Conservation (phyloP, 148 eudicot genomes). For the Rhododendron williamsianum region DNA sequence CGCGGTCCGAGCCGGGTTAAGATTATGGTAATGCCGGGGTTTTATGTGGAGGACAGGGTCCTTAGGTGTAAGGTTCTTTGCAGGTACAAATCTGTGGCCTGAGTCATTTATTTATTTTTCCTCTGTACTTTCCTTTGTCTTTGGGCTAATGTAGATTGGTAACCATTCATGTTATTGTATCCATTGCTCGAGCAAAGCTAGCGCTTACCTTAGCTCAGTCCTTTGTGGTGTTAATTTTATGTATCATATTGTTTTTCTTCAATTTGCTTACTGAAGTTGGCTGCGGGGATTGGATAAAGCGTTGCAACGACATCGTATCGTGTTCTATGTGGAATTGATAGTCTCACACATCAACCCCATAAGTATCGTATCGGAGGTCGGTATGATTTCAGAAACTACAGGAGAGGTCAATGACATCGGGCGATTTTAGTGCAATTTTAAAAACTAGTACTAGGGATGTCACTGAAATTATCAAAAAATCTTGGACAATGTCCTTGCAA, state of each 20-base stretch:
- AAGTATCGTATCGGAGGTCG: background rate
- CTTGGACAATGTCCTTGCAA: too few relatives aligned
- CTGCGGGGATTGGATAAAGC: background rate
- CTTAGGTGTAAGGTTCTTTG: slow-evolving; percentile 88
- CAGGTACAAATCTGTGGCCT: slow-evolving; percentile 59
- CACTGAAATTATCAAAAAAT: background rate
- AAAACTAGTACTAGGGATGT: background rate
- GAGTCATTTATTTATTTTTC: background rate
- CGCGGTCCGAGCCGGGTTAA: slow-evolving; percentile 57
- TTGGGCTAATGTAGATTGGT: background rate
- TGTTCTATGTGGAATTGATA: background rate
- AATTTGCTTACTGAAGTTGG: background rate
- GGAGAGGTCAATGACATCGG: background rate
- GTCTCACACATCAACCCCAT: background rate
- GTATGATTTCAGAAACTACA: background rate
- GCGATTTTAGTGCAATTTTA: background rate
- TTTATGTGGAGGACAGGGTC: slow-evolving; percentile 79
- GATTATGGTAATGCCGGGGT: slow-evolving; percentile 96
- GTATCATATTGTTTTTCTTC: background rate
- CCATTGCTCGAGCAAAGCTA: too few relatives aligned
- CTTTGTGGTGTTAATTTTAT: background rate
- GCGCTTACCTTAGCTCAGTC: too few relatives aligned
- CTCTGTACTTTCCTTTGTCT: background rate
- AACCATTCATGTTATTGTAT: background rate
- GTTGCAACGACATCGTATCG: background rate